Evolutionary conservation across 2,329 filamentous ascomycete genomes (phyloP).

Genomic region (Alternaria sp.): DNA sequence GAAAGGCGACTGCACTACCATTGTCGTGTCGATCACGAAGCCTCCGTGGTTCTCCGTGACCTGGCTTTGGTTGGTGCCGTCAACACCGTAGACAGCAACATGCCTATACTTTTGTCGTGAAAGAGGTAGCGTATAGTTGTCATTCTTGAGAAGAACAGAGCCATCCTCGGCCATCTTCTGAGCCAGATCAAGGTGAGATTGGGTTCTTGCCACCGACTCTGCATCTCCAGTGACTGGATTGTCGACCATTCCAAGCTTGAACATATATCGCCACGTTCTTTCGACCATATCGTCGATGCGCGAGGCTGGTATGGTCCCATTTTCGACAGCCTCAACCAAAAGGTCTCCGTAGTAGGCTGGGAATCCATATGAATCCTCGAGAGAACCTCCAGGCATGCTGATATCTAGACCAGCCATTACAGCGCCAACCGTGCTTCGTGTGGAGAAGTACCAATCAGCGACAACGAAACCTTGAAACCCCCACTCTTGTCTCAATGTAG

Average conservation of each 20-base stretch:
- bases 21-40: neutral
- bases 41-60: neutral
- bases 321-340: neutral
- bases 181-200: neutral
- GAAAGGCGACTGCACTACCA: neutral
- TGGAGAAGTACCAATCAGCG: constrained; percentile 50
- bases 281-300: neutral
- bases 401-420: constrained; percentile 10
- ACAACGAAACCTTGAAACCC: constrained; percentile 55
- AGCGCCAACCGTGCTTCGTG: neutral
- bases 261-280: neutral
- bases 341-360: neutral
- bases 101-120: neutral
- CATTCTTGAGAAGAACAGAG: neutral
- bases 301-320: neutral
- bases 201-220: neutral
- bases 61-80: neutral
- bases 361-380: constrained; percentile 1
- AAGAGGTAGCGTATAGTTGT: neutral
- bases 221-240: neutral
- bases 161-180: neutral
- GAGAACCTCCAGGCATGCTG: constrained; percentile 7
- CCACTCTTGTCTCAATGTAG: constrained; percentile 50
- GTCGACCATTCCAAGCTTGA: neutral
- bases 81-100: neutral